Percentiles rank a stretch among this genome's conserved stretches.
Conservation (phyloP, 2,329 filamentous ascomycete species). For the Monosporascus sp. region DNA sequence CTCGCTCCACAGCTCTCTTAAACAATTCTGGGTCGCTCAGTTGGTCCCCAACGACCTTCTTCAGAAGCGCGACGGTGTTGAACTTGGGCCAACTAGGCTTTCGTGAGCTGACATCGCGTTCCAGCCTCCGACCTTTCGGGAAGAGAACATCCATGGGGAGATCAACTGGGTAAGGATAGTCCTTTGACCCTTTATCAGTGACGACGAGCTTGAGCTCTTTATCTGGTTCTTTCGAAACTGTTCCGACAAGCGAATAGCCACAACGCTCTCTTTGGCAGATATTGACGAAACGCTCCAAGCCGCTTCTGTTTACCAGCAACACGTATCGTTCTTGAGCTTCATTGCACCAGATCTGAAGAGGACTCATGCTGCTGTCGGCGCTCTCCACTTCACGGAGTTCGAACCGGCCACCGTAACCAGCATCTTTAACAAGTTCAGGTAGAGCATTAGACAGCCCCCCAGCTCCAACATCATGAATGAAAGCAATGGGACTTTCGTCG, state of each 20-base stretch:
- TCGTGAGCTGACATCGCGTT: conserved; percentile 19
- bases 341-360: conserved; percentile 96
- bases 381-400: conserved; percentile 93
- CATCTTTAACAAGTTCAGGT: conserved; percentile 69
- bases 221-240: conserved; percentile 54
- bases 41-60: conserved; percentile 71
- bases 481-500: conserved; percentile 80
- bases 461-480: conserved; percentile 96
- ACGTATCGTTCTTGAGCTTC: conserved; percentile 97
- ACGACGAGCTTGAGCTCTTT: conserved; percentile 69
- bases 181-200: conserved; percentile 21
- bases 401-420: conserved; percentile 83
- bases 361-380: conserved; percentile 86
- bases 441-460: conserved; percentile 75
- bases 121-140: conserved; percentile 21
- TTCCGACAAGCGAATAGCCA: conserved; percentile 86
- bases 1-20: conserved; percentile 67
- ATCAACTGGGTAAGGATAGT: conserved; percentile 21
- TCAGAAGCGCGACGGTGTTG: conserved; percentile 60
- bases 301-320: conserved; percentile 74
- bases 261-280: conserved; percentile 76
- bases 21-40: conserved; percentile 51
- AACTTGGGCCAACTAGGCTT: conserved; percentile 41
- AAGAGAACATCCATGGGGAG: conserved; percentile 25
- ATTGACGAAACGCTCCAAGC: conserved; percentile 68